Conservation (phyloP, 306 rosid species). For the Fragaria iinumae region DNA sequence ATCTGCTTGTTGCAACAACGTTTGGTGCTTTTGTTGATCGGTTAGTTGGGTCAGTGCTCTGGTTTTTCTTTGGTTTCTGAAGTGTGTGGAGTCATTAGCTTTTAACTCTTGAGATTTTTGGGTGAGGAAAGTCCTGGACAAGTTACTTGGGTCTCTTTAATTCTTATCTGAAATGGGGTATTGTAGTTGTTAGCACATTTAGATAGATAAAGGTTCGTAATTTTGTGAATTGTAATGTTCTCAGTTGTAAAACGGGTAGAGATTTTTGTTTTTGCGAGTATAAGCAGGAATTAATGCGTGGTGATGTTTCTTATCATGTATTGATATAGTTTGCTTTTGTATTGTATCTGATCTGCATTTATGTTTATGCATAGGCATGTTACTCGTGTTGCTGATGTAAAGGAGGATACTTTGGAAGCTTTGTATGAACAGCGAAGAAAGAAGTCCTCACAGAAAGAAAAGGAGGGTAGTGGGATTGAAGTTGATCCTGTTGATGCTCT, state of each 20-base stretch:
- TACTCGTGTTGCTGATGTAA: slow-evolving; percentile 83
- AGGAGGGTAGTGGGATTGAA: slow-evolving; percentile 51
- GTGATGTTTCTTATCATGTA: background rate
- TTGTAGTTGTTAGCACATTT: background rate
- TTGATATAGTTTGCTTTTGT: background rate
- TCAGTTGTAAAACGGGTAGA: background rate
- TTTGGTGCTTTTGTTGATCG: background rate
- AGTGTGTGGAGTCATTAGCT: background rate
- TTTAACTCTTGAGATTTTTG: background rate
- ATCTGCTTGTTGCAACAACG: background rate
- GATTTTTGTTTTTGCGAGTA: background rate
- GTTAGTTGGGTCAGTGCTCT: background rate
- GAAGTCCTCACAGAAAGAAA: slow-evolving; percentile 54
- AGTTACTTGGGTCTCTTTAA: background rate
- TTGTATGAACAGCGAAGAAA: slow-evolving; percentile 74
- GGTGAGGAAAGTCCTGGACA: background rate
- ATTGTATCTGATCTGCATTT: background rate
- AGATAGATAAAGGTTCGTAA: background rate
- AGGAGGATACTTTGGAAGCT: slow-evolving; percentile 86
- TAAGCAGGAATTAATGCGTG: background rate
- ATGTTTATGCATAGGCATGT: slow-evolving; percentile 60
- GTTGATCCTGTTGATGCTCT: slow-evolving; percentile 88
- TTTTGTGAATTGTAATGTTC: background rate
- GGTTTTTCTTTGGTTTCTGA: background rate
- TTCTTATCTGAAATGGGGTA: background rate